phyloP scores from a whole-genome alignment of 306 rosid genomes.

The Lithocarpus polystachyus region DNA sequence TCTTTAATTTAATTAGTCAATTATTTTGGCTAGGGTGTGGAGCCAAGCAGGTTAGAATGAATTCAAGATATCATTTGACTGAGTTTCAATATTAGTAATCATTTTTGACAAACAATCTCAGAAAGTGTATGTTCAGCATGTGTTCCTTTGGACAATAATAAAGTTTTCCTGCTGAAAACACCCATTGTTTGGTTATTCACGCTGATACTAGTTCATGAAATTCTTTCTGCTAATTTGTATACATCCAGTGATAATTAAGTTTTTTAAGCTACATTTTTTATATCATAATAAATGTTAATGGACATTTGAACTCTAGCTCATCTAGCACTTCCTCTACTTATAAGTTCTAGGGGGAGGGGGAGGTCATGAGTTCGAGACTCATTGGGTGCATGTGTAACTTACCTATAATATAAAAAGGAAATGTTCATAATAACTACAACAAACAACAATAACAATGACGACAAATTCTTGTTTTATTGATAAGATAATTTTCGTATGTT shows the following conservation, averaged over 20 bases:
- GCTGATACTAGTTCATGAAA: neutral
- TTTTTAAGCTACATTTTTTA: neutral
- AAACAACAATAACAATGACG: neutral
- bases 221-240: neutral
- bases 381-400: too few relatives aligned
- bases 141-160: neutral
- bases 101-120: neutral
- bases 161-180: neutral
- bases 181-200: neutral
- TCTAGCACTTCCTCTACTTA: too few relatives aligned
- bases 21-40: neutral
- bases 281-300: neutral
- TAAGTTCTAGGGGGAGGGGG: too few relatives aligned
- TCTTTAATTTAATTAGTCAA: slow-evolving; percentile 1
- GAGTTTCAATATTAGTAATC: neutral
- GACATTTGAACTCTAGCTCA: too few relatives aligned
- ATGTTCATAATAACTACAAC: too few relatives aligned
- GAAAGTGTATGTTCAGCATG: neutral
- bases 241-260: neutral
- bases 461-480: neutral
- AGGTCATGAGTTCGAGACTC: too few relatives aligned
- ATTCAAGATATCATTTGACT: neutral
- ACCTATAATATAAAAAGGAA: too few relatives aligned
- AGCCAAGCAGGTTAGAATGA: neutral
- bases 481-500: slow-evolving; percentile 2